Evolutionary conservation across 352 stramenopile genomes (phyloP).

Genomic region (Phytophthora cactorum): DNA sequence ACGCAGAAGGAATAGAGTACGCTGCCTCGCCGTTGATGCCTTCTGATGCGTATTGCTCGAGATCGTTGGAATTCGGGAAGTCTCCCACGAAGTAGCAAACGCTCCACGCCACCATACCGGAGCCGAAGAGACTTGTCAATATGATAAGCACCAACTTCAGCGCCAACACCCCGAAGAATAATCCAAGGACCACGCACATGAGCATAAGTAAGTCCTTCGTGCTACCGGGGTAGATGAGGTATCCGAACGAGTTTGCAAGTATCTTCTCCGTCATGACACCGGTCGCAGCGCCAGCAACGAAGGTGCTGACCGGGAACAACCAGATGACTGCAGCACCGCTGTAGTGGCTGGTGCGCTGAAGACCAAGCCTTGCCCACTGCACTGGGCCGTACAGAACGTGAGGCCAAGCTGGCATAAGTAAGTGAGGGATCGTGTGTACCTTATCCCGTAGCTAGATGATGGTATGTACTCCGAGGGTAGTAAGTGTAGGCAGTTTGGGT

Average conservation of each 20-base stretch:
- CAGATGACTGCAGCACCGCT: conserved; percentile 40
- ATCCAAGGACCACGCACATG: conserved; percentile 36
- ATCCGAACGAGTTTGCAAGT: conserved; percentile 48
- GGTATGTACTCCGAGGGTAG: no score
- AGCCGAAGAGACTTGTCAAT: conserved; percentile 50
- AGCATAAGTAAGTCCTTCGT: conserved; percentile 48
- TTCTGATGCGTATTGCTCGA: conserved; percentile 39
- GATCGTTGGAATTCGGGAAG: conserved; percentile 43
- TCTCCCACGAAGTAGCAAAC: conserved; percentile 60
- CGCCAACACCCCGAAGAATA: conserved; percentile 40
- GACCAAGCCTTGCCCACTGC: no score
- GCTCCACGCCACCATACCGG: conserved; percentile 44
- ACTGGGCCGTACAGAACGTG: no score
- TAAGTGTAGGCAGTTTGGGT: no score
- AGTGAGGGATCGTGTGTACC: no score
- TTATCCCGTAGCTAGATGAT: no score
- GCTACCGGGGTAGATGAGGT: conserved; percentile 48
- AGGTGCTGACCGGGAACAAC: conserved; percentile 52
- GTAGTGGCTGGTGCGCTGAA: no score
- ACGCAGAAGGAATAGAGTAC: conserved; percentile 48
- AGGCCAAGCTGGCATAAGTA: no score
- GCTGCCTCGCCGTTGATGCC: conserved; percentile 33
- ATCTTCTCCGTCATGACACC: conserved; percentile 51
- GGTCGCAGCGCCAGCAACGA: conserved; percentile 47
- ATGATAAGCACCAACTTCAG: conserved; percentile 54